Percentiles rank a stretch among this genome's conserved stretches.
Conservation (phyloP, 225 moss, liverwort and hornwort genomes). For the Thuidium tamariscinum region DNA sequence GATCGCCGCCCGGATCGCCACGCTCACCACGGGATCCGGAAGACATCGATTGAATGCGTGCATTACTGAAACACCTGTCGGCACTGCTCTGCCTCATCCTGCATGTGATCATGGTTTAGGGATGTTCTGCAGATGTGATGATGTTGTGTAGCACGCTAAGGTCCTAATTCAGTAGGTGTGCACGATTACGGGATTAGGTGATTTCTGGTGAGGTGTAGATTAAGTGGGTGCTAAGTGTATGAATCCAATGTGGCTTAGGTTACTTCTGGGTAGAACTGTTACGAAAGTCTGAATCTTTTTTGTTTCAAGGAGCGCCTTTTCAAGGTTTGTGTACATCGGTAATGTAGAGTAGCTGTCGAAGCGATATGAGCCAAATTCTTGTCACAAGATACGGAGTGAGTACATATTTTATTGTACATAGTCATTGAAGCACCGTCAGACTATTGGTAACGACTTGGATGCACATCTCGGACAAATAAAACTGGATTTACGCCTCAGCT, state of each 20-base stretch:
- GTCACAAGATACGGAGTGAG: no score
- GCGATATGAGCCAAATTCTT: background rate
- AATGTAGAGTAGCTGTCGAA: background rate
- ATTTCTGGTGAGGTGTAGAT: background rate
- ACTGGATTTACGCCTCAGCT: no score
- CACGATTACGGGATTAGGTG: background rate
- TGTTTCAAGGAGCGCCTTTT: background rate
- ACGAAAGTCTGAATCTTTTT: background rate
- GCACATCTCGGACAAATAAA: background rate
- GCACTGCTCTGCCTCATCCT: background rate
- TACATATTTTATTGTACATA: background rate
- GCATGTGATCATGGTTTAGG: background rate
- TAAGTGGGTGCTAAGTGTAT: background rate
- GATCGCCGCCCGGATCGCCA: background rate
- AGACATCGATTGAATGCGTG: background rate
- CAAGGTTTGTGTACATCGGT: background rate
- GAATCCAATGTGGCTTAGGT: background rate
- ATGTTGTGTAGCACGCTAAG: background rate
- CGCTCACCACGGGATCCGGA: background rate
- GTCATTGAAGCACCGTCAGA: background rate
- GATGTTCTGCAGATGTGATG: background rate
- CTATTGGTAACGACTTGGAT: background rate
- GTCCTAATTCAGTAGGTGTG: background rate
- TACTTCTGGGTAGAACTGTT: background rate
- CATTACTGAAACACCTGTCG: background rate